These are phyloP conservation scores for Prunella vulgaris DNA, from an alignment of 257 asterid genomes.

Conservation along the genomic window DNA sequence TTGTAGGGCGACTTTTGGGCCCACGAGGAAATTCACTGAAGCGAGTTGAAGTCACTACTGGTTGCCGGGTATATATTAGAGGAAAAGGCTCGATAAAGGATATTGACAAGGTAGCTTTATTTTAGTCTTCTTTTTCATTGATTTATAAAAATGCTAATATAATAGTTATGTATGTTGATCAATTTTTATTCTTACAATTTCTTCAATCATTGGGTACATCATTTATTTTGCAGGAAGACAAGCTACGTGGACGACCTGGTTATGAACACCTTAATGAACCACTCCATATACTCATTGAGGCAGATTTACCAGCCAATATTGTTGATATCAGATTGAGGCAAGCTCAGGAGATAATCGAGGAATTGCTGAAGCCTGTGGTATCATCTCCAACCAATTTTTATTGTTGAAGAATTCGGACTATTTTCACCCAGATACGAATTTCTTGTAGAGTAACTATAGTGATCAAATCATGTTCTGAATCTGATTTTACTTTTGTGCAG, in stretches of 20 bases:
- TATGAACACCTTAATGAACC: slow-evolving; percentile 93
- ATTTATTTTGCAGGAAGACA: slow-evolving; percentile 65
- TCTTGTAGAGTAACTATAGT: slow-evolving; percentile 1
- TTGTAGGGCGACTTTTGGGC: slow-evolving; percentile 96
- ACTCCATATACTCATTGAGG: slow-evolving; percentile 87
- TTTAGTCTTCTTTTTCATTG: slow-evolving; percentile 40
- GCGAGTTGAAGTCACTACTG: slow-evolving; percentile 93
- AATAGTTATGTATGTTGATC: background rate
- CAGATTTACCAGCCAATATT: slow-evolving; percentile 79
- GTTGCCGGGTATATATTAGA: slow-evolving; percentile 95
- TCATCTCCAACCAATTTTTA: slow-evolving; percentile 12
- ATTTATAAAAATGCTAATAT: background rate
- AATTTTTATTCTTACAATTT: too few species aligned
- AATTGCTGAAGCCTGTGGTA: slow-evolving; percentile 95
- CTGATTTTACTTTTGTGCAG: slow-evolving; percentile 28
- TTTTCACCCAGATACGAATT: background rate
- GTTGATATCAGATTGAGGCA: slow-evolving; percentile 79
- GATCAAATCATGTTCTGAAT: slow-evolving; percentile 27
- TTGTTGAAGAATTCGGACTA: background rate
- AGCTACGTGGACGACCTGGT: slow-evolving; percentile 85
- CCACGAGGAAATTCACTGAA: slow-evolving; percentile 97
- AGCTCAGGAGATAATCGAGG: slow-evolving; percentile 87
- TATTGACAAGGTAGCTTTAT: slow-evolving; percentile 73
- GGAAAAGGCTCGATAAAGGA: slow-evolving; percentile 98
- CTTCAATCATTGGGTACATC: background rate